These are phyloP conservation scores for Ceratorhiza oryzae-sativae DNA, from an alignment of 1,284 basidiomycete genomes.

Conservation along the genomic window DNA sequence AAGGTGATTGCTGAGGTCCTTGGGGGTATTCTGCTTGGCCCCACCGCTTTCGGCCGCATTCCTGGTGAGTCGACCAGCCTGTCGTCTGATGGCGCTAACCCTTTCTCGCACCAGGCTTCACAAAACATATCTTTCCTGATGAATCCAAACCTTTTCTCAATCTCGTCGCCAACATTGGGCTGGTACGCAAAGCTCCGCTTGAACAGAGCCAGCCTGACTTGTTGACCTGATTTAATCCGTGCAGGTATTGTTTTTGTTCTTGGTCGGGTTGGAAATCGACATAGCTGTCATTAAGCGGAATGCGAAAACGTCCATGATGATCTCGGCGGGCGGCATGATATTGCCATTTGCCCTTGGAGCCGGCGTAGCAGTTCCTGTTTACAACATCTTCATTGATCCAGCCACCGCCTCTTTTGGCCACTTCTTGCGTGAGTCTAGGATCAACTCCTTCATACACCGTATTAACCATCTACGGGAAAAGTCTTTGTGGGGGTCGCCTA, in stretches of 20 bases:
- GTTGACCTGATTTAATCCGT: background rate
- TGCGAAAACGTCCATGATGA: conserved; percentile 65
- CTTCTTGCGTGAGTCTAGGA: conserved; percentile 88
- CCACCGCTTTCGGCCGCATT: conserved; percentile 55
- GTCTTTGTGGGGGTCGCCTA: conserved; percentile 51
- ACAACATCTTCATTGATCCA: conserved; percentile 76
- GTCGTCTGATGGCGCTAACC: background rate
- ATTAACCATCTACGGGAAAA: background rate
- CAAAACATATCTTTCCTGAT: conserved; percentile 79
- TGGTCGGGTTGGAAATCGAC: conserved; percentile 93
- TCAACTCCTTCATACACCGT: conserved; percentile 54
- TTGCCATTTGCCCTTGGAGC: conserved; percentile 88
- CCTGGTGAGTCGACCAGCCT: conserved; percentile 46
- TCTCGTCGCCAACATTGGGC: conserved; percentile 90
- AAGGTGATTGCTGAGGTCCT: conserved; percentile 80
- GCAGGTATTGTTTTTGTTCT: conserved; percentile 84
- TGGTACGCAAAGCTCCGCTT: conserved; percentile 61
- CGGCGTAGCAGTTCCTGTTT: conserved; percentile 80
- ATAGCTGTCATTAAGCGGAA: conserved; percentile 78
- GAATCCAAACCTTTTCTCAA: conserved; percentile 78
- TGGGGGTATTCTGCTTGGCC: conserved; percentile 83
- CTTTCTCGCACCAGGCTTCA: conserved; percentile 60
- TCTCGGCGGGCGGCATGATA: conserved; percentile 69
- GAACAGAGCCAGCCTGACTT: background rate
- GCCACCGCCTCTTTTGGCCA: conserved; percentile 66